Evolutionary conservation across 2,329 filamentous ascomycete species (phyloP).

Genomic region (Fusarium anguioides): DNA sequence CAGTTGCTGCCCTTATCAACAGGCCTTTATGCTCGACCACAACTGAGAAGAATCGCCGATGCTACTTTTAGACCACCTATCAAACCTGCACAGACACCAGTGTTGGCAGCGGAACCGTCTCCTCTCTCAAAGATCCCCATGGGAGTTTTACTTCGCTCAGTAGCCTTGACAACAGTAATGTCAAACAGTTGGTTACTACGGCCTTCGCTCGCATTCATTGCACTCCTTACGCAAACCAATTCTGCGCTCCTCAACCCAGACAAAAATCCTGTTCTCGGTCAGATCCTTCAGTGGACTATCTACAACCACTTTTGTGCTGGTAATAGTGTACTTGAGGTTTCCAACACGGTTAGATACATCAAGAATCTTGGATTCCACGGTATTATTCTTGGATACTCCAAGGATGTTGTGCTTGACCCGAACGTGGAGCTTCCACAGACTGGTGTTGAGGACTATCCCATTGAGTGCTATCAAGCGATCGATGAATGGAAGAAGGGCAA

Average conservation of each 20-base stretch:
- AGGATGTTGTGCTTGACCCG: constrained; percentile 56
- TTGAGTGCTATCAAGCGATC: constrained; percentile 40
- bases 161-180: constrained; percentile 45
- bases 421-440: constrained; percentile 27
- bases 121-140: constrained; percentile 39
- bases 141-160: constrained; percentile 41
- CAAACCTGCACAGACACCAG: not conserved
- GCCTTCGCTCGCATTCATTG: constrained; percentile 43
- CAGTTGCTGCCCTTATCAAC: not conserved
- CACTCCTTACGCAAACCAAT: constrained; percentile 44
- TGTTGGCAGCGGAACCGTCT: not conserved
- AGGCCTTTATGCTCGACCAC: not conserved
- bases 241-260: constrained; percentile 57
- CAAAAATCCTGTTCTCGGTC: constrained; percentile 52
- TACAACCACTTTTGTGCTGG: constrained; percentile 70
- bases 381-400: constrained; percentile 64
- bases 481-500: constrained; percentile 65
- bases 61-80: constrained; percentile 4
- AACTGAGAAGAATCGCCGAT: not conserved
- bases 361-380: constrained; percentile 62
- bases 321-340: constrained; percentile 59
- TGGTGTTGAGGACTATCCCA: constrained; percentile 15
- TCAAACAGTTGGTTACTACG: constrained; percentile 38
- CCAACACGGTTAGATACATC: constrained; percentile 56
- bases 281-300: constrained; percentile 57